These are phyloP conservation scores for Arxiozyma telluris DNA, from an alignment of 1,139 yeast species.

Conservation along the genomic window DNA sequence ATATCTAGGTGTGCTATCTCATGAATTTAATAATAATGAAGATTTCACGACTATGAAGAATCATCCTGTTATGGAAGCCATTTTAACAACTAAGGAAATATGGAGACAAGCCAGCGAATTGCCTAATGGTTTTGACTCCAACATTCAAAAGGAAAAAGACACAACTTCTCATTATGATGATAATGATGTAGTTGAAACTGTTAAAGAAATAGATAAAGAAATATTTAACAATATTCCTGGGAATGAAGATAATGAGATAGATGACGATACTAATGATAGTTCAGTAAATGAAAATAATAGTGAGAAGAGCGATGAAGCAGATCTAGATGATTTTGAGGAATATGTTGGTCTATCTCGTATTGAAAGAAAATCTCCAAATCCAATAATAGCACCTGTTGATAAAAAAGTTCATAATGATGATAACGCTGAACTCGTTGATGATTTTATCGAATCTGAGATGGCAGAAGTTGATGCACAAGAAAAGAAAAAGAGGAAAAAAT, in stretches of 20 bases:
- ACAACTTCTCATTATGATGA: slow-evolving; percentile 25
- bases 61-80: slow-evolving; percentile 80
- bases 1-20: slow-evolving; percentile 61
- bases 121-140: slow-evolving; percentile 27
- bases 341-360: slow-evolving; percentile 44
- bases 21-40: slow-evolving; percentile 45
- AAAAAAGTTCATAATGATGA: slow-evolving; percentile 1
- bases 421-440: slow-evolving; percentile 31
- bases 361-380: slow-evolving; percentile 22
- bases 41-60: slow-evolving; percentile 62
- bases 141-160: slow-evolving; percentile 17
- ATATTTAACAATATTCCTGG: slow-evolving; percentile 18
- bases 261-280: slow-evolving; percentile 21
- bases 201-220: slow-evolving; percentile 25
- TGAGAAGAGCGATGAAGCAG: slow-evolving; percentile 29
- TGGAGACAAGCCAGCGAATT: slow-evolving; percentile 73
- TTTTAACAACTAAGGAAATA: slow-evolving; percentile 70
- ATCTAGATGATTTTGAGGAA: slow-evolving; percentile 39
- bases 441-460: slow-evolving; percentile 54
- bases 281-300: slow-evolving; percentile 10
- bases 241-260: slow-evolving; percentile 13
- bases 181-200: slow-evolving; percentile 21
- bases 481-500: slow-evolving; percentile 68
- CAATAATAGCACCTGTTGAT: no score
- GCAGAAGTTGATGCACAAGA: slow-evolving; percentile 84